phyloP scores from a whole-genome alignment of 257 asterid species.

The Linderniella brevidens region DNA sequence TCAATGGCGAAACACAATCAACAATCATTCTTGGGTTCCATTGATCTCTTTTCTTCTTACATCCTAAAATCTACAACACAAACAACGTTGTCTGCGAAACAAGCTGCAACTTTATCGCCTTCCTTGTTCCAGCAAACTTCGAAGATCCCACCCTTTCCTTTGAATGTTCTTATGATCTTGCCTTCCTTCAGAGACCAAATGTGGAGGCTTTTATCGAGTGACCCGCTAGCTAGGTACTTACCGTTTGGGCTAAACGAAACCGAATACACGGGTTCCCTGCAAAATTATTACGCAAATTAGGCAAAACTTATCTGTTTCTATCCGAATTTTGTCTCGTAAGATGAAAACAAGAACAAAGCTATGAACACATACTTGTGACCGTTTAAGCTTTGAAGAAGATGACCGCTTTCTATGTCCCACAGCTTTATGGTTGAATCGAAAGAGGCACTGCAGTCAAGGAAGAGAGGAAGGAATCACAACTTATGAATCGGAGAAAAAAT shows the following conservation, averaged over 20 bases:
- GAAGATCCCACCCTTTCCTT: constrained; percentile 78
- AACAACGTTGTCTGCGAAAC: constrained; percentile 82
- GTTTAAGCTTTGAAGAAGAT: constrained; percentile 57
- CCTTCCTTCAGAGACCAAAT: constrained; percentile 97
- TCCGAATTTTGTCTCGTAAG: neutral
- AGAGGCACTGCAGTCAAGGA: constrained; percentile 51
- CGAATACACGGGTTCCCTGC: constrained; percentile 87
- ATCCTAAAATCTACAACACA: constrained; percentile 78
- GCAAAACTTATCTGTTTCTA: too few species aligned
- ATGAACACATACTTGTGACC: constrained; percentile 73
- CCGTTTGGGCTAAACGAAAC: constrained; percentile 93
- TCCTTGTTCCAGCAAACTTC: constrained; percentile 99
- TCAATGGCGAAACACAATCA: too few species aligned
- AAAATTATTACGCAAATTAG: constrained; percentile 5
- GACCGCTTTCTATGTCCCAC: constrained; percentile 69
- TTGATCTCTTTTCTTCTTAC: constrained; percentile 19
- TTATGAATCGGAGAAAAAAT: neutral
- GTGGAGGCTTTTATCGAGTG: constrained; percentile 78
- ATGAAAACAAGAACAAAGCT: neutral
- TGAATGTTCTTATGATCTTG: constrained; percentile 64
- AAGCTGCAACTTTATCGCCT: constrained; percentile 82
- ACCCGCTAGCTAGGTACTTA: constrained; percentile 87
- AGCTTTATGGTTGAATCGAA: constrained; percentile 93
- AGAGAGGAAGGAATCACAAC: constrained; percentile 6
- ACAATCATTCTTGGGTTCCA: too few species aligned